Percentiles rank a stretch among this genome's conserved stretches.
Conservation (phyloP, 495 filamentous ascomycete genomes). For the Rostrohypoxylon terebratum region DNA sequence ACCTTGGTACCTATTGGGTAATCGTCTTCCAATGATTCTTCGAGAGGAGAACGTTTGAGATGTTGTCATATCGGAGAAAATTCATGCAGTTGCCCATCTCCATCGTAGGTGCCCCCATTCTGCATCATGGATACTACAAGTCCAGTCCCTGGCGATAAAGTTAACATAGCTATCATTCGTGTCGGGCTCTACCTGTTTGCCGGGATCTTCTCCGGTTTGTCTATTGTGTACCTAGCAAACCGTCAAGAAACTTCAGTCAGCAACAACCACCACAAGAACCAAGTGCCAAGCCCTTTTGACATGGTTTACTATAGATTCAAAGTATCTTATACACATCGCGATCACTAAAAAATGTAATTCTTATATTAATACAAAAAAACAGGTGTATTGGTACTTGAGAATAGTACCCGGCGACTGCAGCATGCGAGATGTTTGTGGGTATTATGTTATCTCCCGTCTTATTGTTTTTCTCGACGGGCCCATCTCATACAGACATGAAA, state of each 20-base stretch:
- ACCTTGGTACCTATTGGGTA: slow-evolving; percentile 19
- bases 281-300: not conserved
- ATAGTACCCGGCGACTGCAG: not conserved
- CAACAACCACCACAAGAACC: not conserved
- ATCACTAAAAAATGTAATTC: not conserved
- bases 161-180: slow-evolving; percentile 17
- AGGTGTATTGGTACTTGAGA: not conserved
- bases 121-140: slow-evolving; percentile 18
- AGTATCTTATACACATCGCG: too few relatives aligned
- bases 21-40: slow-evolving; percentile 3
- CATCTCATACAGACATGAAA: slow-evolving; percentile 20
- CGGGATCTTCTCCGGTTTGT: slow-evolving; percentile 12
- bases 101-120: slow-evolving; percentile 16
- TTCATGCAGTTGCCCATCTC: slow-evolving; percentile 36
- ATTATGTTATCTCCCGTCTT: not conserved
- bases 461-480: not conserved
- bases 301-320: too few relatives aligned
- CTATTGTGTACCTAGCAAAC: slow-evolving; percentile 40
- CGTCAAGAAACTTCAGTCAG: not conserved
- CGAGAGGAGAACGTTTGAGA: slow-evolving; percentile 24
- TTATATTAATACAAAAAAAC: not conserved
- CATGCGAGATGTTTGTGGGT: slow-evolving; percentile 6
- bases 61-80: slow-evolving; percentile 45
- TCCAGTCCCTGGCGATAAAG: slow-evolving; percentile 13
- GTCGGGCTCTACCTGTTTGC: slow-evolving; percentile 34